Percentiles rank a stretch among this genome's conserved stretches.
Evolutionary conservation across 495 filamentous ascomycete genomes (phyloP).

Genomic region (Chaetomium tenue): DNA sequence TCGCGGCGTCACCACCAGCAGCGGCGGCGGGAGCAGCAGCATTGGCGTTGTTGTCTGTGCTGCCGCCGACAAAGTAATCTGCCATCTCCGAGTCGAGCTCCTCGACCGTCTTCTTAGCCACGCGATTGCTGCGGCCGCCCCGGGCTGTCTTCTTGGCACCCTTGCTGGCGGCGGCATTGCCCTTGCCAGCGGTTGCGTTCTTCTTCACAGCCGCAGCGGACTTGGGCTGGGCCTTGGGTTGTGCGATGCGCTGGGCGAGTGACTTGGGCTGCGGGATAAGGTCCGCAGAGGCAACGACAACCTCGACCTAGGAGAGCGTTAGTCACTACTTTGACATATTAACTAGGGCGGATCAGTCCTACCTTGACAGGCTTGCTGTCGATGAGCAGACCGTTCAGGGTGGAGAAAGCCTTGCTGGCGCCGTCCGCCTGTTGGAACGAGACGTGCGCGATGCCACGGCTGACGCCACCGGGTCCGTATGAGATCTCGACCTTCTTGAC

Average conservation of each 20-base stretch:
- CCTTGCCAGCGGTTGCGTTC: constrained; percentile 36
- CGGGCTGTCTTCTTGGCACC: constrained; percentile 49
- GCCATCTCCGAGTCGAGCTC: constrained; percentile 93
- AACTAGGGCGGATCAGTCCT: constrained; percentile 9
- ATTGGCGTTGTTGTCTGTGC: constrained; percentile 43
- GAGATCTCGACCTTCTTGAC: constrained; percentile 85
- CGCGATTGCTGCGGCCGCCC: constrained; percentile 57
- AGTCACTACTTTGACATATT: neutral
- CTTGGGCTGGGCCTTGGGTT: constrained; percentile 79
- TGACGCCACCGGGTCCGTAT: constrained; percentile 87
- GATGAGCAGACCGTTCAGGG: constrained; percentile 83
- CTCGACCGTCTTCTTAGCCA: constrained; percentile 85
- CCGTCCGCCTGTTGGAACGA: constrained; percentile 71
- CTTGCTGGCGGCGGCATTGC: constrained; percentile 46
- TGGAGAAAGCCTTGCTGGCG: constrained; percentile 74
- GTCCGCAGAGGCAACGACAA: constrained; percentile 74
- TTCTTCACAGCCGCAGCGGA: constrained; percentile 72
- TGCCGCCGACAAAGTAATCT: constrained; percentile 67
- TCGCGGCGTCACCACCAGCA: constrained; percentile 45
- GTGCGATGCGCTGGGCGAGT: constrained; percentile 81
- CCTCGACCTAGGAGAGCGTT: constrained; percentile 65
- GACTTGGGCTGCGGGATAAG: constrained; percentile 64
- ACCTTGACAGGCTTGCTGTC: constrained; percentile 92
- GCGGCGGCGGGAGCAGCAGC: constrained; percentile 42
- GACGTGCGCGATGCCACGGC: constrained; percentile 76